Percentiles rank a stretch among this genome's conserved stretches.
phyloP scores from a whole-genome alignment of 192 early-diverging fungal genomes.

The Thamnidium elegans region DNA sequence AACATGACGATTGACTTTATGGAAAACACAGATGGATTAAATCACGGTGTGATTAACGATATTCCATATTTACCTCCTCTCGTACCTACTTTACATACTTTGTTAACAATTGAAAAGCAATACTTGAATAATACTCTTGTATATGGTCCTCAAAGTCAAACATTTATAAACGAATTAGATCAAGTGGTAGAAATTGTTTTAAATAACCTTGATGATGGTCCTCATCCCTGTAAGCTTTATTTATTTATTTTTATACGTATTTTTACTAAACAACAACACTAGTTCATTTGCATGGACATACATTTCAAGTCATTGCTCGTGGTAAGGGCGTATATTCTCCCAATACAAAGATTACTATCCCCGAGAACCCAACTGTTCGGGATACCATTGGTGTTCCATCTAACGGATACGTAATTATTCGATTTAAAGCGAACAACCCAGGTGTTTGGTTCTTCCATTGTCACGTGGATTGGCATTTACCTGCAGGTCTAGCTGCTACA shows the following conservation, averaged over 20 bases:
- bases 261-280: constrained; percentile 10
- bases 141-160: constrained; percentile 64
- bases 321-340: constrained; percentile 57
- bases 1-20: constrained; percentile 60
- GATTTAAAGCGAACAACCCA: constrained; percentile 78
- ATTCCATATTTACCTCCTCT: constrained; percentile 62
- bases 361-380: constrained; percentile 64
- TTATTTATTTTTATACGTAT: background rate
- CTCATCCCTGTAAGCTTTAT: constrained; percentile 44
- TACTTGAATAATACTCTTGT: constrained; percentile 46
- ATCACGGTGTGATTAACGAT: constrained; percentile 80
- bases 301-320: constrained; percentile 74
- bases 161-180: constrained; percentile 58
- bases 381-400: constrained; percentile 73
- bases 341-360: constrained; percentile 27
- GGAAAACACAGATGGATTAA: constrained; percentile 68
- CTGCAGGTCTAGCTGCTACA: constrained; percentile 66
- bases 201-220: constrained; percentile 72
- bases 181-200: constrained; percentile 67
- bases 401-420: constrained; percentile 63
- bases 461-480: constrained; percentile 77
- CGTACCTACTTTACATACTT: constrained; percentile 66
- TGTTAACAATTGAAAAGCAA: constrained; percentile 53
- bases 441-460: constrained; percentile 88
- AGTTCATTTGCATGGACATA: constrained; percentile 85